These are phyloP conservation scores for Aquilaria yunnanensis DNA, from an alignment of 345 rosid genomes.

Conservation along the genomic window DNA sequence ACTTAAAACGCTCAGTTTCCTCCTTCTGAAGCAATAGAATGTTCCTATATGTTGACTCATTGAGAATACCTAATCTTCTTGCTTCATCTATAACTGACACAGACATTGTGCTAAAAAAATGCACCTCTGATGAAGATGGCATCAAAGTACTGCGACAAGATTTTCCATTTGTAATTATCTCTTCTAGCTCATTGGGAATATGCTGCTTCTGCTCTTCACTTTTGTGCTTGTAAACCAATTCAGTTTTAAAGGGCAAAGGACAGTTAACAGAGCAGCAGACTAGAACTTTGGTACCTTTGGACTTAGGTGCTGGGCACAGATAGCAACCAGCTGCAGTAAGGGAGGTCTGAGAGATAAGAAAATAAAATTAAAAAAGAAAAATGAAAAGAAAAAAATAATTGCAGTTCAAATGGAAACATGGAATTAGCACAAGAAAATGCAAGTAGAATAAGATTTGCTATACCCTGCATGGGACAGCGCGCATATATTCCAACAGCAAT, in stretches of 20 bases:
- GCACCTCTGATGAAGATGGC: constrained; percentile 32
- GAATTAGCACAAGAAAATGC: constrained; percentile 9
- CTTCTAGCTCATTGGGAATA: constrained; percentile 25
- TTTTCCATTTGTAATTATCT: constrained; percentile 41
- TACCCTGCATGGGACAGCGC: constrained; percentile 79
- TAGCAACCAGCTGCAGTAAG: constrained; percentile 92
- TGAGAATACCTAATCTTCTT: constrained; percentile 48
- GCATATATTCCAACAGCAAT: constrained; percentile 58
- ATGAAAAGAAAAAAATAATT: background rate
- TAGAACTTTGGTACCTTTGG: constrained; percentile 69
- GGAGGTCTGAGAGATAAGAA: constrained; percentile 45
- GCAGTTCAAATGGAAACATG: background rate
- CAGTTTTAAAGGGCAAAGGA: constrained; percentile 48
- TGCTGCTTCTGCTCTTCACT: constrained; percentile 22
- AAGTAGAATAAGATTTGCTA: constrained; percentile 9
- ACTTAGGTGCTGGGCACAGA: constrained; percentile 83
- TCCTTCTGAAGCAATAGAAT: constrained; percentile 47
- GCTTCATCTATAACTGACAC: constrained; percentile 63
- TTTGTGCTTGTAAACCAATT: constrained; percentile 23
- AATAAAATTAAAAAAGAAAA: too few relatives aligned
- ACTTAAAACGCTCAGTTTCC: constrained; percentile 54
- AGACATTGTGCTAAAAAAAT: constrained; percentile 40
- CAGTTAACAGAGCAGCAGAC: constrained; percentile 70
- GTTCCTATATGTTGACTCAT: constrained; percentile 51
- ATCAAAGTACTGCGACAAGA: constrained; percentile 22